Percentiles rank a stretch among this genome's conserved stretches.
Evolutionary conservation across 73 alveolate species (phyloP).

Genomic region (Paraurostyla sp.): DNA sequence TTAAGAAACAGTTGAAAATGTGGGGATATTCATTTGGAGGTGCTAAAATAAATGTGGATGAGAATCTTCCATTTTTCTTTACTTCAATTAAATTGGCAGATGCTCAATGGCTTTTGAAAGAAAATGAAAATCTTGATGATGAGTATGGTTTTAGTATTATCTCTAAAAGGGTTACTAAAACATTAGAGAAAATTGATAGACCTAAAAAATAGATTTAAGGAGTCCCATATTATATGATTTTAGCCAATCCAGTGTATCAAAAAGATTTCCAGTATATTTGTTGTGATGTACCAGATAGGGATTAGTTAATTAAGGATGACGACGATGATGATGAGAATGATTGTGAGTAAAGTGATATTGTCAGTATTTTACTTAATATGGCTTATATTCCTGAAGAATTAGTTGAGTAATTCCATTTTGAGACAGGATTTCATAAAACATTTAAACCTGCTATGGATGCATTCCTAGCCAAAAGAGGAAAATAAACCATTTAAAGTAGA

Average conservation of each 20-base stretch:
- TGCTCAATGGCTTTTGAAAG: constrained; percentile 21
- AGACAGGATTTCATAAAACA: constrained; percentile 38
- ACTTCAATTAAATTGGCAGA: constrained; percentile 49
- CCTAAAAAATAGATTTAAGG: constrained; percentile 52
- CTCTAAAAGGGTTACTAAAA: background rate
- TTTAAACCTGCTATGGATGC: constrained; percentile 52
- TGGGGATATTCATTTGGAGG: constrained; percentile 59
- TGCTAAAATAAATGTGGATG: constrained; percentile 47
- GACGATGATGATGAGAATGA: constrained; percentile 58
- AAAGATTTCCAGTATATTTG: constrained; percentile 57
- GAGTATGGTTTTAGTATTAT: constrained; percentile 38
- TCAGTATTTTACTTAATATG: constrained; percentile 38
- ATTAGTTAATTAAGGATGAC: constrained; percentile 45
- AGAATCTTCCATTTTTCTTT: constrained; percentile 57
- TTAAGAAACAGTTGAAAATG: constrained; percentile 20
- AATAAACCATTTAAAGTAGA: no score
- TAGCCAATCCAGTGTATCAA: constrained; percentile 58
- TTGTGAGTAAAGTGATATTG: constrained; percentile 41
- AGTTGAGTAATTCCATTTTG: constrained; percentile 8
- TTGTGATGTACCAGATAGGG: constrained; percentile 63
- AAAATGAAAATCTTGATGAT: constrained; percentile 19
- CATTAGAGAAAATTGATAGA: constrained; percentile 6
- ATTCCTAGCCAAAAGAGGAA: constrained; percentile 1
- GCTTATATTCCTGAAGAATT: constrained; percentile 58
- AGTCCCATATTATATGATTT: constrained; percentile 56